Conservation (phyloP, 2,329 filamentous ascomycete species). For the Ophiocordyceps australis region DNA sequence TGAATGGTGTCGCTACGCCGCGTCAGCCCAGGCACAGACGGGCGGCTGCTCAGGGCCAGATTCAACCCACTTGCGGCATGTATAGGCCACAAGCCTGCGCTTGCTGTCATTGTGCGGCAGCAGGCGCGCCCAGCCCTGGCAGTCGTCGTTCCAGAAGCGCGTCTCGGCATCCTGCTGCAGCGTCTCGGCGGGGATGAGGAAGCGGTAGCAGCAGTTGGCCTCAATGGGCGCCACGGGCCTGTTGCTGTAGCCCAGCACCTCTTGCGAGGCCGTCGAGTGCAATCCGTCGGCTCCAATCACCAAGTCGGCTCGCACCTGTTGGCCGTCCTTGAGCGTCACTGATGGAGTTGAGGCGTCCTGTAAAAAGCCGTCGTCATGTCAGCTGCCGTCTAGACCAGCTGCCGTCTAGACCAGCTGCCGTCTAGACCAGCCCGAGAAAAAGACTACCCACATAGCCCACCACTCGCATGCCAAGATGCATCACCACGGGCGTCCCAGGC, state of each 20-base stretch:
- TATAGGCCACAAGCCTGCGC: constrained; percentile 13
- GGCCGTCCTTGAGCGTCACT: constrained; percentile 10
- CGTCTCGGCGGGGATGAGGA: constrained; percentile 11
- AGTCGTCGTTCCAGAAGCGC: constrained; percentile 9
- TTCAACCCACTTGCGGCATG: constrained; percentile 11
- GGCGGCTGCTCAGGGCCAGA: too few species aligned
- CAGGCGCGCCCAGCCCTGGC: constrained; percentile 8
- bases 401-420: too few species aligned
- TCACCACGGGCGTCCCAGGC: constrained; percentile 7
- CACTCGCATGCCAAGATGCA: constrained; percentile 8
- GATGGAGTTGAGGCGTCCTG: constrained; percentile 9
- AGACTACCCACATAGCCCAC: constrained; percentile 7
- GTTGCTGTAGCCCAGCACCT: constrained; percentile 9
- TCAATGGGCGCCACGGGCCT: constrained; percentile 8
- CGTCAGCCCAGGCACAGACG: not conserved
- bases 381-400: too few species aligned
- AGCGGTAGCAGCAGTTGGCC: constrained; percentile 16
- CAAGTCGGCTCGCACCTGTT: constrained; percentile 13
- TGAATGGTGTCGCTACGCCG: constrained; percentile 11
- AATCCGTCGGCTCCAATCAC: constrained; percentile 26
- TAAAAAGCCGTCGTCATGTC: too few species aligned
- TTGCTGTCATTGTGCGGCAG: constrained; percentile 6
- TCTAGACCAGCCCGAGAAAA: too few species aligned
- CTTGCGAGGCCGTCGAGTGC: constrained; percentile 13
- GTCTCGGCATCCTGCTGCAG: constrained; percentile 13